Conservation (phyloP, 1,139 yeast species). For the Diutina neorugosa region DNA sequence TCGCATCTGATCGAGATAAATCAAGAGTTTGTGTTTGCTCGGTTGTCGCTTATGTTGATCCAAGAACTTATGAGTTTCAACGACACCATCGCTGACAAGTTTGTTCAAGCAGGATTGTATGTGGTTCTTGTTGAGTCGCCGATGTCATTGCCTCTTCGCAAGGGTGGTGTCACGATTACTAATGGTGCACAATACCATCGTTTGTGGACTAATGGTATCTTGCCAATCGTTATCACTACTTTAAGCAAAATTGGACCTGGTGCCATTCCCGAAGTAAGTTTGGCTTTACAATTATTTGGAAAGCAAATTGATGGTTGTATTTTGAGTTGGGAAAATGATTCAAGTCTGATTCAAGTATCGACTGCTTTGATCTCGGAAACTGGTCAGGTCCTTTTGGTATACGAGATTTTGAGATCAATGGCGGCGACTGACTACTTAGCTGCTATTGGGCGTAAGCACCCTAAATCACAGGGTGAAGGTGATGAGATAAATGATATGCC, state of each 20-base stretch:
- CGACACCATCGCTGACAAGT: slow-evolving; percentile 51
- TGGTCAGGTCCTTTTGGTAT: slow-evolving; percentile 57
- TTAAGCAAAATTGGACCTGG: slow-evolving; percentile 46
- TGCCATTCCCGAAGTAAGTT: slow-evolving; percentile 50
- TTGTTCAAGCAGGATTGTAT: slow-evolving; percentile 55
- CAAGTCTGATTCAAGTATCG: slow-evolving; percentile 42
- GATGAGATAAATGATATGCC: slow-evolving; percentile 9
- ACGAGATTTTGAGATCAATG: slow-evolving; percentile 42
- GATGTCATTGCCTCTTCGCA: slow-evolving; percentile 52
- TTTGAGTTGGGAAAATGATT: slow-evolving; percentile 57
- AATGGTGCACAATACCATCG: slow-evolving; percentile 46
- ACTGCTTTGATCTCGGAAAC: slow-evolving; percentile 67
- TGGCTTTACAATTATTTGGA: slow-evolving; percentile 51
- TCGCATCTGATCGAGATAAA: slow-evolving; percentile 51
- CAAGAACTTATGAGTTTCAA: slow-evolving; percentile 50
- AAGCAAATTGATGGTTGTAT: slow-evolving; percentile 56
- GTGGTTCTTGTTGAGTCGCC: slow-evolving; percentile 66
- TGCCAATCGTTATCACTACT: slow-evolving; percentile 54
- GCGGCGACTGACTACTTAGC: slow-evolving; percentile 32
- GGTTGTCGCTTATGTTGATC: slow-evolving; percentile 55
- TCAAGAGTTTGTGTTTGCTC: slow-evolving; percentile 62
- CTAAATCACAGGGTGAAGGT: neutral
- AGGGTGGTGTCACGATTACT: slow-evolving; percentile 46
- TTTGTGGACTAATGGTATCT: slow-evolving; percentile 73
- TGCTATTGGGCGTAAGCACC: slow-evolving; percentile 1